Conservation (phyloP, 495 filamentous ascomycete species). For the Parmelia sp. region DNA sequence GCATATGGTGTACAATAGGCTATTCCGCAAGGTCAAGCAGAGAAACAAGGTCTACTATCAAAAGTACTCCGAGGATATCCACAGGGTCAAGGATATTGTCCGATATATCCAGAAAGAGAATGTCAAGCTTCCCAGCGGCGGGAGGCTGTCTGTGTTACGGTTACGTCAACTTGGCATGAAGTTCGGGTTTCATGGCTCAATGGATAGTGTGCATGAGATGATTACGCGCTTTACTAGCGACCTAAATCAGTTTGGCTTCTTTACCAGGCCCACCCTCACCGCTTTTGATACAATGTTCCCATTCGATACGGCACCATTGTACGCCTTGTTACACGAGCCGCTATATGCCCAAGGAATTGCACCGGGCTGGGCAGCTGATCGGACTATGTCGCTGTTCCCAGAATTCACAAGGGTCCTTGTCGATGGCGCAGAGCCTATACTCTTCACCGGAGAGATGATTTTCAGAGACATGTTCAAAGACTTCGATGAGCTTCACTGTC, state of each 20-base stretch:
- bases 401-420: slow-evolving; percentile 35
- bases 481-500: slow-evolving; percentile 59
- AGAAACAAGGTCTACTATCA: slow-evolving; percentile 71
- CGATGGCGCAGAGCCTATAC: slow-evolving; percentile 50
- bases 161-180: slow-evolving; percentile 68
- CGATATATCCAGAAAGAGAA: slow-evolving; percentile 53
- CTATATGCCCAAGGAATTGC: slow-evolving; percentile 61
- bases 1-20: slow-evolving; percentile 67
- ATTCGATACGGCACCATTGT: slow-evolving; percentile 72
- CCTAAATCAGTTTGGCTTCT: slow-evolving; percentile 60
- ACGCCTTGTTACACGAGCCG: slow-evolving; percentile 79
- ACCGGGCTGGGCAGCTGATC: slow-evolving; percentile 60
- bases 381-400: slow-evolving; percentile 37
- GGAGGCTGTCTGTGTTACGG: slow-evolving; percentile 58
- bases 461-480: slow-evolving; percentile 75
- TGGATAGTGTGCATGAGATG: slow-evolving; percentile 42
- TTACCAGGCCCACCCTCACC: slow-evolving; percentile 64
- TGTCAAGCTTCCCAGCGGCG: slow-evolving; percentile 58
- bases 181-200: slow-evolving; percentile 68
- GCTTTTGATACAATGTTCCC: slow-evolving; percentile 56
- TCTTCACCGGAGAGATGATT: slow-evolving; percentile 90
- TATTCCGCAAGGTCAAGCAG: slow-evolving; percentile 57
- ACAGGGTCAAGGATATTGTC: slow-evolving; percentile 59
- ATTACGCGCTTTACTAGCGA: slow-evolving; percentile 63
- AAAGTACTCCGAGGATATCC: slow-evolving; percentile 81